Evolutionary conservation across 2,329 filamentous ascomycete genomes (phyloP).

Genomic region (Trichoderma koningiopsis): DNA sequence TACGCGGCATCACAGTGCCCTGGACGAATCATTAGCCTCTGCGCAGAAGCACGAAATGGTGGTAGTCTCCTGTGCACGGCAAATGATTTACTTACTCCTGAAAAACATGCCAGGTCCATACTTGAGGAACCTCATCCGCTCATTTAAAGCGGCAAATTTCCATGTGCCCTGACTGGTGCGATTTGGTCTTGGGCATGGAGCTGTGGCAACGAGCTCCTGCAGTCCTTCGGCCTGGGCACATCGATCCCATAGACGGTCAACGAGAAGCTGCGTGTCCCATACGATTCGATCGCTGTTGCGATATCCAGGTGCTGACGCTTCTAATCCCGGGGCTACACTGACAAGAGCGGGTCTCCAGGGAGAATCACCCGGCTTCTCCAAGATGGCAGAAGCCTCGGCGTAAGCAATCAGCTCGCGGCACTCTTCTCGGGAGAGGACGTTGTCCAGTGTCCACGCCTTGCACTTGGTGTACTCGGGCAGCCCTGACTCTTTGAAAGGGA

Average conservation of each 20-base stretch:
- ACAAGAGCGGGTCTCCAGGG: constrained; percentile 71
- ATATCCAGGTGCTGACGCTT: constrained; percentile 56
- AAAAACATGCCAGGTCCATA: constrained; percentile 76
- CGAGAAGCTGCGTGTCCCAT: constrained; percentile 66
- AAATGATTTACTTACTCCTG: constrained; percentile 43
- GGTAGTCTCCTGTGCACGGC: neutral
- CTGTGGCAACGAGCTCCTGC: constrained; percentile 41
- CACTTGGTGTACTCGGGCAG: constrained; percentile 54
- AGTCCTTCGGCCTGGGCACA: constrained; percentile 50
- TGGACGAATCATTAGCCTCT: constrained; percentile 33
- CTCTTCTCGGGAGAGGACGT: constrained; percentile 58
- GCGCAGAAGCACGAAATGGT: neutral
- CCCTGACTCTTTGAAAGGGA: constrained; percentile 55
- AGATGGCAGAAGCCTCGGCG: constrained; percentile 54
- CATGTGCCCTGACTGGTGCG: constrained; percentile 37
- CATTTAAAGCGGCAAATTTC: constrained; percentile 61
- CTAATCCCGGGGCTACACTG: constrained; percentile 63
- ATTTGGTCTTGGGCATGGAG: constrained; percentile 33
- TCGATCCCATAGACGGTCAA: constrained; percentile 64
- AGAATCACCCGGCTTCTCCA: constrained; percentile 31
- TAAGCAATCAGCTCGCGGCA: constrained; percentile 57
- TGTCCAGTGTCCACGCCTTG: constrained; percentile 63
- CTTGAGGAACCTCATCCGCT: constrained; percentile 73
- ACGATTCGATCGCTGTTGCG: constrained; percentile 77
- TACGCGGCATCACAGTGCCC: constrained; percentile 71